Evolutionary conservation across 2,329 filamentous ascomycete species (phyloP), one percentile per base, ranked within the genome.

Genomic region (Penicillium sp.): DNA sequence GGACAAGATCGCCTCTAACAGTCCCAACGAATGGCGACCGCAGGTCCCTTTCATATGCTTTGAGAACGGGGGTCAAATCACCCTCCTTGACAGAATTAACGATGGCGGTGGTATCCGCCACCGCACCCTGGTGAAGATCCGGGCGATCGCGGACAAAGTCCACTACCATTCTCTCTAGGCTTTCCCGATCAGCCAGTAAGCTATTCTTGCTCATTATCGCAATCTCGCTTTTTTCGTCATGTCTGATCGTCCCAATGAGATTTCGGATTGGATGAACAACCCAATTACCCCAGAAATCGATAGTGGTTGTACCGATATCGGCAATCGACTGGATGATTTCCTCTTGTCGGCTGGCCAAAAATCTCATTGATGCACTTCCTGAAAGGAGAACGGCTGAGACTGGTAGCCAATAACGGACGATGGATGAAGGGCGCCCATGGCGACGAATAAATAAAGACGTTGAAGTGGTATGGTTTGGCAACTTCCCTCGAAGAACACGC

Each of bases 241-340:
- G 93, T 5, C 91, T 83, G 58, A 98, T 97, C 0, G 93, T 98
- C 43, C 85, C 83, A 51, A 98, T 80, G 17, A 98, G 77, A 65
- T 88, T 91, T 60, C 82, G 82, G 1, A 82, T 77, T 0, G 93
- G 93, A 56, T 95, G 85, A 10, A 98, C 74, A 3, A 98, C 85
- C 93, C 93, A 98, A 67, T 98, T 98, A 53, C 83, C 77, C 87
- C 90, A 96, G 65, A 98, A 98, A 67, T 95, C 91, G 47, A 87
- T 78, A 1, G 83, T 73, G 0, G 93, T 98, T 2, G 75, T 73
- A 7, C 88, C 91, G 24, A 95, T 72, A 56, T 93, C 86, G 32
- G 78, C 75, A 39, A 95, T 75, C 89, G 90, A 96, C 41, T 81
- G 77, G 24, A 87, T 57, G 19, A 98, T 84, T 57, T 91, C 87